These are phyloP conservation scores for Lyophyllum semitale DNA, from an alignment of 768 basidiomycete species.

Conservation along the genomic window DNA sequence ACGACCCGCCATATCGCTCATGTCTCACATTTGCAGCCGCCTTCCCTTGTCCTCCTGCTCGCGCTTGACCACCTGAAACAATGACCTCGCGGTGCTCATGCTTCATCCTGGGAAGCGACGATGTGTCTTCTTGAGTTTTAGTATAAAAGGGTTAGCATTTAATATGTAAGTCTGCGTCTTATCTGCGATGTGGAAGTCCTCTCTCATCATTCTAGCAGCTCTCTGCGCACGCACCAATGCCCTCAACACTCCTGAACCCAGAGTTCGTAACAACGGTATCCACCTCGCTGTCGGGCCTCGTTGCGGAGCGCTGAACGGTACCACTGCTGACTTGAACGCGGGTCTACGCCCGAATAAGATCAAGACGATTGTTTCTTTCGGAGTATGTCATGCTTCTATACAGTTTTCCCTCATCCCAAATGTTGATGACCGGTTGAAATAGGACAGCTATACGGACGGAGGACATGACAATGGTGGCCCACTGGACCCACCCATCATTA, in stretches of 20 bases:
- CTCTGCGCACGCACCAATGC: neutral
- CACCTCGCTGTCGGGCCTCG: slow-evolving; percentile 47
- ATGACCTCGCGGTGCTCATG: neutral
- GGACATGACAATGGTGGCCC: slow-evolving; percentile 50
- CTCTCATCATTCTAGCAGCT: neutral
- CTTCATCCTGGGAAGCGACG: neutral
- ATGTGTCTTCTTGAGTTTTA: neutral
- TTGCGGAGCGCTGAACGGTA: slow-evolving; percentile 43
- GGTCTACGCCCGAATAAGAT: slow-evolving; percentile 38
- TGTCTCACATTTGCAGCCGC: neutral
- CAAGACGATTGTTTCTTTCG: slow-evolving; percentile 55
- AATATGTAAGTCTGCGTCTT: neutral
- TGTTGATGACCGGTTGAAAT: neutral
- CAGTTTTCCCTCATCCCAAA: neutral
- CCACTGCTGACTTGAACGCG: slow-evolving; percentile 47
- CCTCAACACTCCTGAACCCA: neutral
- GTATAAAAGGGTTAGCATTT: too few species aligned
- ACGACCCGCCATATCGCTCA: neutral
- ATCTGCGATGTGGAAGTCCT: neutral
- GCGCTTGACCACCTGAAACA: neutral
- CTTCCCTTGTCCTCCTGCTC: neutral
- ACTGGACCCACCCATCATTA: slow-evolving; percentile 44
- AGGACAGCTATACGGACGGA: slow-evolving; percentile 56
- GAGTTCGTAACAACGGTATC: slow-evolving; percentile 28
- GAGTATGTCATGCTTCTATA: slow-evolving; percentile 30